Percentiles rank a stretch among this genome's conserved stretches.
Conservation (phyloP, 164 flowering plant species). For the Vitis labrusca region DNA sequence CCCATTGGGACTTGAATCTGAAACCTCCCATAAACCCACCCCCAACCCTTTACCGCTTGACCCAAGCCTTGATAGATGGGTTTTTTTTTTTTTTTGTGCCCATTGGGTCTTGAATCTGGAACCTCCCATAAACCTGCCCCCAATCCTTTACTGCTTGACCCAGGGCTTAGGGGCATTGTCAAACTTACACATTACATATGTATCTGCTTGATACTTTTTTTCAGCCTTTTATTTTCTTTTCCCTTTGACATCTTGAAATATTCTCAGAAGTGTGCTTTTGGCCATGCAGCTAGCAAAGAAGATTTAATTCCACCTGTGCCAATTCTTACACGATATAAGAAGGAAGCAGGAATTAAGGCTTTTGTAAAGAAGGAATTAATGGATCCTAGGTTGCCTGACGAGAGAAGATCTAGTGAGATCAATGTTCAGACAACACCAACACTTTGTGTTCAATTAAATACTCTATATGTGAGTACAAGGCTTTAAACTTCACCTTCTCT, state of each 20-base stretch:
- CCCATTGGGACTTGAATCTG: too few species aligned
- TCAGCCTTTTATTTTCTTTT: too few species aligned
- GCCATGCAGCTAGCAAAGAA: constrained; percentile 72
- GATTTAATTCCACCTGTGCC: constrained; percentile 95
- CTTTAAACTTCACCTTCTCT: not conserved
- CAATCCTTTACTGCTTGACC: too few species aligned
- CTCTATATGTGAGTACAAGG: constrained; percentile 74
- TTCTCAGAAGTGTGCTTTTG: constrained; percentile 7
- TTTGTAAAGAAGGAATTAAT: constrained; percentile 85
- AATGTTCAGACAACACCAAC: constrained; percentile 66
- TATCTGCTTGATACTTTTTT: too few species aligned
- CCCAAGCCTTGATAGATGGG: too few species aligned
- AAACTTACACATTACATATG: too few species aligned
- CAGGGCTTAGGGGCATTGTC: too few species aligned
- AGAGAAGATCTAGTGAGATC: constrained; percentile 65
- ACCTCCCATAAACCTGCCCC: too few species aligned
- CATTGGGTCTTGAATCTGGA: too few species aligned
- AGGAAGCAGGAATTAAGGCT: constrained; percentile 87
- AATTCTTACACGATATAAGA: constrained; percentile 80
- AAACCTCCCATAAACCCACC: too few species aligned
- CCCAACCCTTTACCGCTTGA: too few species aligned
- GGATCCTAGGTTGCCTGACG: constrained; percentile 77
- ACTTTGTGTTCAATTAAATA: constrained; percentile 88
- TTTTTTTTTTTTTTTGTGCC: too few species aligned
- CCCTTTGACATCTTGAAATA: not conserved